phyloP scores from a whole-genome alignment of 208 protist species.

The Leishmania aethiopica region DNA sequence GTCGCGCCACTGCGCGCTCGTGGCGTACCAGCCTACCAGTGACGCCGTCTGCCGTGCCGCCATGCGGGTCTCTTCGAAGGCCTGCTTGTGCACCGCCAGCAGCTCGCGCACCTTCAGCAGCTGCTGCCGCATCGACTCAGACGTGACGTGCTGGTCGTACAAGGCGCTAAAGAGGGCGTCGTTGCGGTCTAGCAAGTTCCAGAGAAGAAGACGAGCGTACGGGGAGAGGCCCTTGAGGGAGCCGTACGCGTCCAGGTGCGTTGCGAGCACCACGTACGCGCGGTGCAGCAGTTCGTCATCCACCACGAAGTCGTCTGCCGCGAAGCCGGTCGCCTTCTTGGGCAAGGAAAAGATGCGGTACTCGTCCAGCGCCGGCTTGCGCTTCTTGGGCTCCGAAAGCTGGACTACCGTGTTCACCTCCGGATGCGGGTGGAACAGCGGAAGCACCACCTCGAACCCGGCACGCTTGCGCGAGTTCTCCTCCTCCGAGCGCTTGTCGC shows the following conservation, averaged over 20 bases:
- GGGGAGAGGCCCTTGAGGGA: conserved; percentile 71
- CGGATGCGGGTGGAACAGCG: conserved; percentile 50
- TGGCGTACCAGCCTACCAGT: conserved; percentile 77
- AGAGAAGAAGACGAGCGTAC: conserved; percentile 71
- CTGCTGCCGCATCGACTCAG: conserved; percentile 28
- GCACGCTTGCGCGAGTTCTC: conserved; percentile 54
- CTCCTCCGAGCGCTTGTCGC: conserved; percentile 62
- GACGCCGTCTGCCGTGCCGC: conserved; percentile 49
- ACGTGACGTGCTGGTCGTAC: conserved; percentile 36
- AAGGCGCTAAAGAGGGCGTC: conserved; percentile 50
- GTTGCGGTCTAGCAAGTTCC: conserved; percentile 72
- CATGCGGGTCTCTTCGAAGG: conserved; percentile 43
- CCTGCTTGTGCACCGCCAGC: conserved; percentile 22
- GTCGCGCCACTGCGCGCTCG: conserved; percentile 88
- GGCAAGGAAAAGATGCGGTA: conserved; percentile 86
- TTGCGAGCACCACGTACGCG: conserved; percentile 58
- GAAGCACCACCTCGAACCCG: conserved; percentile 65
- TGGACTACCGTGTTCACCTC: conserved; percentile 83
- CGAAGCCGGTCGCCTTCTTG: conserved; percentile 77
- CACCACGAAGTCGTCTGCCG: conserved; percentile 82
- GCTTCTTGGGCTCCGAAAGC: conserved; percentile 75
- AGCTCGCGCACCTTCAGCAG: conserved; percentile 34
- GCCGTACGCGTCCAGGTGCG: conserved; percentile 73
- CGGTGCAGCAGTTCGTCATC: conserved; percentile 86
- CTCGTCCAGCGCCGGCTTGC: conserved; percentile 76